Base-by-base conservation (phyloP, 2,329 filamentous ascomycete species). In the Ophiostoma angusticollis region DNA sequence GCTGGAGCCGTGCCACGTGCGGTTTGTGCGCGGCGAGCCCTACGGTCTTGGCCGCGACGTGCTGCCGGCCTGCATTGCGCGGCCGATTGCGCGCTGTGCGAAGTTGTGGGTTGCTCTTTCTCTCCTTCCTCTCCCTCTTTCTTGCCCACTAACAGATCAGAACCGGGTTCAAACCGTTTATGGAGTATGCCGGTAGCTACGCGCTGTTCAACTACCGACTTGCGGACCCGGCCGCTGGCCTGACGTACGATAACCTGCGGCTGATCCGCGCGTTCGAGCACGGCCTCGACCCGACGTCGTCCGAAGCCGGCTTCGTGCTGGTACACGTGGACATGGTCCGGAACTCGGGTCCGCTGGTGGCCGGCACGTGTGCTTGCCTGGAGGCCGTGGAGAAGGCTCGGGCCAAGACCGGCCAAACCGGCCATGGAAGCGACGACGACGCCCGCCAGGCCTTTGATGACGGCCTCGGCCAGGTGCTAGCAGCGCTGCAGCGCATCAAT, bases 321-420 rank as follows among this genome's bases (percentile, higher is more conserved):
- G 87, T 91, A 5, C 89, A 95, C 58, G 78, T 96, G 37, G 85
- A 93, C 59, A 96, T 95, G 87, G 89, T 94, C 35, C 79, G 78
- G 55, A 77, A 93, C 59, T 87, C 86, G 0, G 80, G 80, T 1
- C 73, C 76, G 1, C 67, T 96, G 2, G 77, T 95, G 33, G 70
- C 74, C 30, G 84, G 84, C 23, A 74, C 78, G 4, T 68, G 84
- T 33, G 67, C 74, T 37, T 72, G 80, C 36, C 68, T 93, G 18
- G 70, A 80, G 36, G 65, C 65, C 6, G 34, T 37, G 19, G 37
- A 28, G 30, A 37, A 16, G 12, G n/a, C n/a, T n/a, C n/a, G 49
- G 5, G 49, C 56, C 39, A 50, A 46, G 8, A 19, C 49, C 7
- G 18, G 25, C 5, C 12, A 34, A 27, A 19, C 42, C 24, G 48